Evolutionary conservation across 225 moss, liverwort and hornwort genomes (phyloP).

Genomic region (Bryoerythrophyllum caledonicum): DNA sequence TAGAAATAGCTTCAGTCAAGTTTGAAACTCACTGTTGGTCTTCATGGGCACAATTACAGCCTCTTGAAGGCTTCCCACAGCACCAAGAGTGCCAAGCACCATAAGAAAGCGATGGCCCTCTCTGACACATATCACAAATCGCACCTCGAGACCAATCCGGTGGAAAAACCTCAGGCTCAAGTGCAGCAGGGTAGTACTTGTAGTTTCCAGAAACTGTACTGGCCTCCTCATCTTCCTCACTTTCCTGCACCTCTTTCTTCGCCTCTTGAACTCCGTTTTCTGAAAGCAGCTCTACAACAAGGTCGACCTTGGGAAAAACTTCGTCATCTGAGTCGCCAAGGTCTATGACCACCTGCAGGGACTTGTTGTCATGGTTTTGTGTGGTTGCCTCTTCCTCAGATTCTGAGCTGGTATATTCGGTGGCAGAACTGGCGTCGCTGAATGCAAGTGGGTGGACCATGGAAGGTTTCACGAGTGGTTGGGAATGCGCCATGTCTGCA

Average conservation of each 20-base stretch:
- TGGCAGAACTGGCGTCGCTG: slow-evolving; percentile 6
- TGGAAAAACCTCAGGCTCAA: slow-evolving; percentile 8
- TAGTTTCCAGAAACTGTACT: slow-evolving; percentile 37
- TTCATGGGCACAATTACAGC: background rate
- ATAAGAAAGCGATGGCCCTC: slow-evolving; percentile 58
- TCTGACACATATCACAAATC: slow-evolving; percentile 60
- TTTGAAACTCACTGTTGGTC: slow-evolving; percentile 11
- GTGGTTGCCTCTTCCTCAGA: background rate
- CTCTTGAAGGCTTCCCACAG: slow-evolving; percentile 14
- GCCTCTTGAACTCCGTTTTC: background rate
- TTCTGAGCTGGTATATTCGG: slow-evolving; percentile 19
- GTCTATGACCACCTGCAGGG: background rate
- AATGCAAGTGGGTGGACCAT: background rate
- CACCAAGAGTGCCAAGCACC: slow-evolving; percentile 35
- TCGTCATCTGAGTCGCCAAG: slow-evolving; percentile 3
- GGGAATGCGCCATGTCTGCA: background rate
- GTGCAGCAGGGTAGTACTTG: background rate
- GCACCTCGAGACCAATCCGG: slow-evolving; percentile 51
- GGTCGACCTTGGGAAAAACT: background rate
- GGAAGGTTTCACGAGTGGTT: background rate
- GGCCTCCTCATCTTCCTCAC: slow-evolving; percentile 27
- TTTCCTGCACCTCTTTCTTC: background rate
- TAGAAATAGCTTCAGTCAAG: background rate
- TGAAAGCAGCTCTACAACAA: slow-evolving; percentile 11
- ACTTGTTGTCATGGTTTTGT: background rate